These are phyloP conservation scores for Entonaema liquescens DNA, from an alignment of 495 filamentous ascomycete genomes.

Conservation along the genomic window DNA sequence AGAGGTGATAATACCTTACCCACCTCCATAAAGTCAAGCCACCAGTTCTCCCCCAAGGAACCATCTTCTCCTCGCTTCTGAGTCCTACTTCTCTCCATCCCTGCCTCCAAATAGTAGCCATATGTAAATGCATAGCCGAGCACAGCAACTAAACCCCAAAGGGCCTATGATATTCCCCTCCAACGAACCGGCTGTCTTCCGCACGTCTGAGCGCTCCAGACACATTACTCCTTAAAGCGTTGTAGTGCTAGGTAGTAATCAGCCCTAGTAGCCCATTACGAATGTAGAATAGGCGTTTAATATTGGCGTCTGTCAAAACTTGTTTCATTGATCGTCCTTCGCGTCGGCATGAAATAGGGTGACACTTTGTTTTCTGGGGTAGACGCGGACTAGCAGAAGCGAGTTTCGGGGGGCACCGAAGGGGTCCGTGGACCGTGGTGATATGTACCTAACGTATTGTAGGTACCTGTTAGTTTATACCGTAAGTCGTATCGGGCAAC, in stretches of 20 bases:
- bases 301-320: conserved; percentile 5
- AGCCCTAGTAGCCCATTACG: not conserved
- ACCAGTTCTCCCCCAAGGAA: not conserved
- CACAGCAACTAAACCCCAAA: conserved; percentile 10
- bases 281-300: too few species aligned
- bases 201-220: conserved; percentile 20
- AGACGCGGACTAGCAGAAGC: not conserved
- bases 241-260: conserved; percentile 1
- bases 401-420: not conserved
- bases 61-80: not conserved
- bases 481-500: not conserved
- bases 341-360: conserved; percentile 1
- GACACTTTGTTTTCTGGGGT: conserved; percentile 1
- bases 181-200: conserved; percentile 15
- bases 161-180: not conserved
- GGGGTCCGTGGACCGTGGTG: not conserved
- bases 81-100: too few species aligned
- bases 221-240: not conserved
- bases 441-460: not conserved
- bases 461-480: too few species aligned
- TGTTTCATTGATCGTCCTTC: conserved; percentile 3
- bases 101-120: not conserved
- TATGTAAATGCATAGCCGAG: not conserved
- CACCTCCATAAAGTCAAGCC: not conserved
- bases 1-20: not conserved